These are phyloP conservation scores for Batkoa obscura DNA, from an alignment of 371 early-diverging fungal genomes.

Conservation along the genomic window DNA sequence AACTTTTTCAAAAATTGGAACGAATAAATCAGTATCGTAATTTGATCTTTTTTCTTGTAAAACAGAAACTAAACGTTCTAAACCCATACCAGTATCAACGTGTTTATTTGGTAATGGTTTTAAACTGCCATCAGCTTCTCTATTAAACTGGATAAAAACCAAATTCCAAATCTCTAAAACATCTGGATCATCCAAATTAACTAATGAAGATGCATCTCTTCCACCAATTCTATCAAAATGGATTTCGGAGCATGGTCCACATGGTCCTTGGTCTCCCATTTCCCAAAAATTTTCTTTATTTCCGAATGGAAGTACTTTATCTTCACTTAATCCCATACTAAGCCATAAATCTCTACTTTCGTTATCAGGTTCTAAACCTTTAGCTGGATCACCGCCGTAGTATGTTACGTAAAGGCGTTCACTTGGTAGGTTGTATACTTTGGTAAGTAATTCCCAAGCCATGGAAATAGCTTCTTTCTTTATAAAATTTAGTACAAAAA, in stretches of 20 bases:
- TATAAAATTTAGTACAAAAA: not conserved
- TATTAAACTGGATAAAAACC: slow-evolving; percentile 99
- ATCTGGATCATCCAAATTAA: slow-evolving; percentile 98
- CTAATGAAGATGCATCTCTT: slow-evolving; percentile 84
- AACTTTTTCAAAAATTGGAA: slow-evolving; percentile 67
- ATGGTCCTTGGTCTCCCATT: slow-evolving; percentile 99
- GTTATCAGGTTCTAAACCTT: slow-evolving; percentile 68
- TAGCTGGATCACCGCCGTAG: slow-evolving; percentile 83
- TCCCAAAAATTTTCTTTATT: slow-evolving; percentile 99
- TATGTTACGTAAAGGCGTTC: slow-evolving; percentile 96
- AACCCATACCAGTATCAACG: slow-evolving; percentile 99
- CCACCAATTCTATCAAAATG: slow-evolving; percentile 98
- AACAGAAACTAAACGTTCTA: slow-evolving; percentile 95
- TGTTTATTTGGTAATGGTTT: slow-evolving; percentile 89
- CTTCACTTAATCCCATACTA: slow-evolving; percentile 68
- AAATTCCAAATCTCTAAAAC: slow-evolving; percentile 99
- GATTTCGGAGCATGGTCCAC: slow-evolving; percentile 99
- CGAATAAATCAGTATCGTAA: slow-evolving; percentile 95
- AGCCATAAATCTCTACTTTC: slow-evolving; percentile 93
- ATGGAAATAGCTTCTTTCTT: slow-evolving; percentile 74
- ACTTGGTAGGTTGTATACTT: slow-evolving; percentile 64
- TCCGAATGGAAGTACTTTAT: slow-evolving; percentile 76
- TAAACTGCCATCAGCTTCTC: slow-evolving; percentile 82
- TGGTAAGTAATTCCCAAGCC: slow-evolving; percentile 92
- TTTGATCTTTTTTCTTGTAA: slow-evolving; percentile 94